A percentile compares a stretch with the other conserved stretches of the same genome.
Conservation (phyloP, 176 grass and related monocot genomes). For the Bonia amplexicaulis region DNA sequence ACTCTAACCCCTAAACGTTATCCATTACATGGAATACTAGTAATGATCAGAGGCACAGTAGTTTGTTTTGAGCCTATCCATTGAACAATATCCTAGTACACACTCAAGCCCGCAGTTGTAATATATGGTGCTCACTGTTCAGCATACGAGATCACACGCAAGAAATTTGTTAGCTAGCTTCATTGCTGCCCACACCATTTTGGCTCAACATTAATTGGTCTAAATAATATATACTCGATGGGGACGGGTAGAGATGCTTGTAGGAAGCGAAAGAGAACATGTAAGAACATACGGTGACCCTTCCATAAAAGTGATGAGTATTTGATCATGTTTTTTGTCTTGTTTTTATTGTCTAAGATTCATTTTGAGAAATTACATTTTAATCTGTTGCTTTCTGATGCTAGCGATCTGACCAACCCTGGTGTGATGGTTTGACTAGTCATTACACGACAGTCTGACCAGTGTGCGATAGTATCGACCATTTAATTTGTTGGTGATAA, state of each 20-base stretch:
- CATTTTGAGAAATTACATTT: too few species aligned
- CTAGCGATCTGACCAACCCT: too few species aligned
- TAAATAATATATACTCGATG: not conserved
- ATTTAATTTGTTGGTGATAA: too few species aligned
- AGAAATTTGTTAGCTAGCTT: too few species aligned
- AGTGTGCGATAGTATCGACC: too few species aligned
- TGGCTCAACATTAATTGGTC: not conserved
- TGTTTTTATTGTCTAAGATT: too few species aligned
- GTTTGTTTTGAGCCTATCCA: not conserved
- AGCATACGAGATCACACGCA: not conserved
- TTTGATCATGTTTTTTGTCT: too few species aligned
- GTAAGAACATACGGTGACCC: too few species aligned
- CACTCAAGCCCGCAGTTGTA: not conserved
- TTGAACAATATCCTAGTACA: not conserved
- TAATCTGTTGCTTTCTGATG: too few species aligned
- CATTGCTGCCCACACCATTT: not conserved
- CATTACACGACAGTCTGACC: too few species aligned
- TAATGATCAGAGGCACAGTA: not conserved
- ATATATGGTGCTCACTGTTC: not conserved
- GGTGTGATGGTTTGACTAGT: too few species aligned
- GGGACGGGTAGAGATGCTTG: not conserved
- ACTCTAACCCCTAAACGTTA: not conserved
- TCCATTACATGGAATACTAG: not conserved
- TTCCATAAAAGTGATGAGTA: too few species aligned
- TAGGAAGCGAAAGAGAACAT: slow-evolving; percentile 5